A percentile compares a stretch with the other conserved stretches of the same genome.
These are phyloP conservation scores for Amauroascus verrucosus DNA, from an alignment of 2,329 filamentous ascomycete species.

Conservation along the genomic window DNA sequence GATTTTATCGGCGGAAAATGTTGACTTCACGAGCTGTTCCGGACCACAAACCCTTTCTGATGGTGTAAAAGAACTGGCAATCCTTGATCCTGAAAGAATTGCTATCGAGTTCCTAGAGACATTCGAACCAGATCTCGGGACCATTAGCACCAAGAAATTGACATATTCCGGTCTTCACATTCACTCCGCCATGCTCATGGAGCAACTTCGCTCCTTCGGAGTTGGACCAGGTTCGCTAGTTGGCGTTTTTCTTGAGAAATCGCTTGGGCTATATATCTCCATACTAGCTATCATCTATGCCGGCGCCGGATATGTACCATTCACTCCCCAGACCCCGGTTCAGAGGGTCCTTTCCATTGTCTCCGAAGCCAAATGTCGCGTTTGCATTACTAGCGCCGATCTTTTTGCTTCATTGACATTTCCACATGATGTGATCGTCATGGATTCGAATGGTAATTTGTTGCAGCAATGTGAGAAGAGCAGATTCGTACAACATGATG, in stretches of 20 bases:
- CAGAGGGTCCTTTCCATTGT: slow-evolving; percentile 54
- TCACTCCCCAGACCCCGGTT: slow-evolving; percentile 60
- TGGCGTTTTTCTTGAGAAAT: slow-evolving; percentile 71
- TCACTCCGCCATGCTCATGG: slow-evolving; percentile 54
- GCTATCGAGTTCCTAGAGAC: slow-evolving; percentile 56
- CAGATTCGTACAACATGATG: not conserved
- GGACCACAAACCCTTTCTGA: slow-evolving; percentile 39
- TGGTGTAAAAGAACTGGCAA: slow-evolving; percentile 47
- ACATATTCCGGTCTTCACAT: slow-evolving; percentile 57
- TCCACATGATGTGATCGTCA: not conserved
- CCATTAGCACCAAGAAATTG: slow-evolving; percentile 35
- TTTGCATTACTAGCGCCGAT: slow-evolving; percentile 34
- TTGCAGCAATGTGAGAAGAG: not conserved
- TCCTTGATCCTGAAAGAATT: slow-evolving; percentile 40
- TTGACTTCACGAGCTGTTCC: slow-evolving; percentile 25
- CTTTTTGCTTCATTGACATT: slow-evolving; percentile 4
- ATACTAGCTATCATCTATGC: slow-evolving; percentile 66
- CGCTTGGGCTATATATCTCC: slow-evolving; percentile 57
- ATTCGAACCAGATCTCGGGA: slow-evolving; percentile 30
- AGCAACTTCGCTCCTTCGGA: slow-evolving; percentile 42
- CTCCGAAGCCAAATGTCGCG: slow-evolving; percentile 45
- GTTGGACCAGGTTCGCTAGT: slow-evolving; percentile 49
- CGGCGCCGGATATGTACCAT: slow-evolving; percentile 69
- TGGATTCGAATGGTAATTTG: not conserved
- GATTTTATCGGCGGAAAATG: slow-evolving; percentile 44